Evolutionary conservation across 176 grass and related monocot genomes (phyloP).

Genomic region (Eremochloa ophiuroides): DNA sequence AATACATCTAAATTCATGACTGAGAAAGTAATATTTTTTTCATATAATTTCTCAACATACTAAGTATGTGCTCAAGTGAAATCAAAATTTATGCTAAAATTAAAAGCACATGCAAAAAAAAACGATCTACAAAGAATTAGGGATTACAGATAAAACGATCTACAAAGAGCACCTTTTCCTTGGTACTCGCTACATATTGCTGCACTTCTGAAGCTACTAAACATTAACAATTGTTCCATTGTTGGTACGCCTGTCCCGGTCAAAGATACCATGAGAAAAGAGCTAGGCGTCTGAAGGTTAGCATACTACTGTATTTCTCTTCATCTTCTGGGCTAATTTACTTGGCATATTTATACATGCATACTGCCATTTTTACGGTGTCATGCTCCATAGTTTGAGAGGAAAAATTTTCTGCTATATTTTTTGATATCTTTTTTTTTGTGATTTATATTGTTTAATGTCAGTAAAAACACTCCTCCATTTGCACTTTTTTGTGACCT

Average conservation of each 20-base stretch:
- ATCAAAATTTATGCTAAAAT: too few species aligned
- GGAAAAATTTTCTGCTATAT: conserved; percentile 16
- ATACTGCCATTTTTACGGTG: conserved; percentile 1
- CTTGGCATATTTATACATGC: conserved; percentile 7
- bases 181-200: background rate
- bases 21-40: too few species aligned
- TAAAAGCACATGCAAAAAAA: too few species aligned
- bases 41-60: too few species aligned
- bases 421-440: too few species aligned
- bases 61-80: too few species aligned
- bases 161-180: background rate
- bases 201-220: conserved; percentile 5
- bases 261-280: conserved; percentile 90
- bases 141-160: too few species aligned
- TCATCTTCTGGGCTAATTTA: background rate
- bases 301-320: conserved; percentile 27
- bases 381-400: background rate
- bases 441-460: conserved; percentile 15
- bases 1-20: background rate
- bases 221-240: background rate
- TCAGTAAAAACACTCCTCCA: background rate
- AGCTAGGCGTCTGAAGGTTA: conserved; percentile 91
- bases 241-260: conserved; percentile 45
- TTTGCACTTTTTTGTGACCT: background rate
- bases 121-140: too few species aligned